Base-by-base conservation (phyloP, 805 yeast genomes). In the Schizosaccharomyces cryophilus region DNA sequence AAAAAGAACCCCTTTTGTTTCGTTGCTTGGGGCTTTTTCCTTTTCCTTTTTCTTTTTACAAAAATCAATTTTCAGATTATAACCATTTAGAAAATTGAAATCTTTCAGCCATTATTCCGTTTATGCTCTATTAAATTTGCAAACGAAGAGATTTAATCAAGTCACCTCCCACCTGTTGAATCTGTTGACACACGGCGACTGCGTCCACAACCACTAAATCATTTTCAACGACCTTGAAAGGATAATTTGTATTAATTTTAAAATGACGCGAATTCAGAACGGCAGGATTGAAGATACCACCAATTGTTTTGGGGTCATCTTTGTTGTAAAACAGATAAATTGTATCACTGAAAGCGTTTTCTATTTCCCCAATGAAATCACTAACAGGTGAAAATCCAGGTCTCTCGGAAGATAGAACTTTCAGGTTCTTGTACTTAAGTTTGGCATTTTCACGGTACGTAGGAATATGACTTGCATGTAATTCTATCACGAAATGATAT, bases 211-310 rank as follows among this genome's bases (percentile, higher is more conserved):
- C 60, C 29, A 65, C 42, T 51, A 3, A 38, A 6, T 61, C 65
- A 11, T 42, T 31, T 19, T n/a, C 31, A 21, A 51, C 48, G 1
- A 58, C 58, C 29, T 78, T 76, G 62, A 83, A 76, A 66, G 87
- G 83, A 66, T 80, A 83, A 15, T 89, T 94, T 63, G 85, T 70
- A 64, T 84, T 86, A 26, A 84, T 95, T 66, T 83, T 82, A 73
- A 87, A 88, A 70, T 82, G 85, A 68, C 80, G 78, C 63, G 79
- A 78, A 21, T 75, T 72, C 63, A 79, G 71, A 47, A 78, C 77
- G 3, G 77, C 71, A 1, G 95, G 95, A 61, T 84, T 80, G 73
- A 90, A 82, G 59, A 93, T 72, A 1, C 96, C 96, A 26, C 89
- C 78, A 60, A 90, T 79, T 6, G 83, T 82, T 66, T 81, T 81